phyloP scores from a whole-genome alignment of 345 rosid species.

The Clarkia xantiana region DNA sequence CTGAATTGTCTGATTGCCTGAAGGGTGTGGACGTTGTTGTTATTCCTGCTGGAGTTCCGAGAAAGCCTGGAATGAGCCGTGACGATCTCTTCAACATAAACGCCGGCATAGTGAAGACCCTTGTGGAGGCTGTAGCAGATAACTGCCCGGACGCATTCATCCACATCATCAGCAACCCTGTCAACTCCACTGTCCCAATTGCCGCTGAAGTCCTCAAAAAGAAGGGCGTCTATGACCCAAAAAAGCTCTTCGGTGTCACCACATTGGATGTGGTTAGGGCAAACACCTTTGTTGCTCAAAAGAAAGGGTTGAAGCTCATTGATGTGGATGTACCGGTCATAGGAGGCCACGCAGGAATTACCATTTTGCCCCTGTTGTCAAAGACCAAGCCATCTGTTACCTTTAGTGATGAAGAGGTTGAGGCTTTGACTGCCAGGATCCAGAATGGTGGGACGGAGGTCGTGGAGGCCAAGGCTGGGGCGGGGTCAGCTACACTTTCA shows the following conservation, averaged over 20 bases:
- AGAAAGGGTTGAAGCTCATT: slow-evolving; percentile 70
- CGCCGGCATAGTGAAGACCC: slow-evolving; percentile 61
- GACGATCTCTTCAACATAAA: slow-evolving; percentile 95
- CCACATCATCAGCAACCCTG: slow-evolving; percentile 88
- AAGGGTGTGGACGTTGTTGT: slow-evolving; percentile 77
- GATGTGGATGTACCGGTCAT: slow-evolving; percentile 89
- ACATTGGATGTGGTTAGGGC: slow-evolving; percentile 92
- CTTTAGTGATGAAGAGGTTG: slow-evolving; percentile 64
- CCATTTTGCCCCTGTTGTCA: slow-evolving; percentile 78
- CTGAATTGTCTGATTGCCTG: slow-evolving; percentile 56
- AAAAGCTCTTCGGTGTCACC: slow-evolving; percentile 84
- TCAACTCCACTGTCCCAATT: slow-evolving; percentile 87
- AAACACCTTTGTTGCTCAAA: slow-evolving; percentile 82
- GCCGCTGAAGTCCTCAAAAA: slow-evolving; percentile 81
- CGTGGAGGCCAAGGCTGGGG: slow-evolving; percentile 94
- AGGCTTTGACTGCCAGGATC: slow-evolving; percentile 66
- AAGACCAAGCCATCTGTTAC: slow-evolving; percentile 61
- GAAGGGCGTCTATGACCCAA: slow-evolving; percentile 84
- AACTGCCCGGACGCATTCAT: slow-evolving; percentile 83
- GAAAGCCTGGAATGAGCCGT: slow-evolving; percentile 97
- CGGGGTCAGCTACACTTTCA: slow-evolving; percentile 92
- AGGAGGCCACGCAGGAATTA: slow-evolving; percentile 94
- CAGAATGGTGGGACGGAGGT: slow-evolving; percentile 96
- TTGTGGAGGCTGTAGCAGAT: slow-evolving; percentile 83
- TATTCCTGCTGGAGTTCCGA: slow-evolving; percentile 89